A percentile compares a stretch with the other conserved stretches of the same genome.
Conservation (phyloP, 176 grass and related monocot species). For the Triticum urartu region DNA sequence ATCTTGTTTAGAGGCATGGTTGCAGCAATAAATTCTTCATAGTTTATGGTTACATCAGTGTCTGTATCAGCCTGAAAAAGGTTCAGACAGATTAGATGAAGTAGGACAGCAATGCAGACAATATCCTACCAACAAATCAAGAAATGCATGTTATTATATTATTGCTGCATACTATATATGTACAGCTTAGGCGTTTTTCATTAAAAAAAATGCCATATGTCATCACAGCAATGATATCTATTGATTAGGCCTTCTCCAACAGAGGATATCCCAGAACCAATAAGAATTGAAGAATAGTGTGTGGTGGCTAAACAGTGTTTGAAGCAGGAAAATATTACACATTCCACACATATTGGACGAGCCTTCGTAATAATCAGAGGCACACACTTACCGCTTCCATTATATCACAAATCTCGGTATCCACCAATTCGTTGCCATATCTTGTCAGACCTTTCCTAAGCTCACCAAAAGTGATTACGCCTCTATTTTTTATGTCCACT, state of each 20-base stretch:
- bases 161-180: background rate
- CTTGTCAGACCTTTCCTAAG: conserved; percentile 77
- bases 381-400: conserved; percentile 71
- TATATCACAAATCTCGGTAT: conserved; percentile 56
- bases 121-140: background rate
- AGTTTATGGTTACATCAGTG: conserved; percentile 78
- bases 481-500: conserved; percentile 74
- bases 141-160: conserved; percentile 1
- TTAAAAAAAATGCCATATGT: background rate
- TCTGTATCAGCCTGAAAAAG: conserved; percentile 73
- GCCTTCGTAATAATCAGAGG: background rate
- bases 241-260: background rate
- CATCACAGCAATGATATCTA: background rate
- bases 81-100: background rate
- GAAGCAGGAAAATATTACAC: background rate
- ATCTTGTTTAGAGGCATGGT: conserved; percentile 92
- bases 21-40: conserved; percentile 93
- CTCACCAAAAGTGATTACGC: conserved; percentile 77
- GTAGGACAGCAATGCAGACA: background rate
- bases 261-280: background rate
- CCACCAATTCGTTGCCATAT: conserved; percentile 71
- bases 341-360: background rate
- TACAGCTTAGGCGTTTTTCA: background rate
- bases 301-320: background rate
- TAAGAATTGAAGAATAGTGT: background rate